phyloP scores from a whole-genome alignment of 78 protist species.

The Dictyostelium purpureum region DNA sequence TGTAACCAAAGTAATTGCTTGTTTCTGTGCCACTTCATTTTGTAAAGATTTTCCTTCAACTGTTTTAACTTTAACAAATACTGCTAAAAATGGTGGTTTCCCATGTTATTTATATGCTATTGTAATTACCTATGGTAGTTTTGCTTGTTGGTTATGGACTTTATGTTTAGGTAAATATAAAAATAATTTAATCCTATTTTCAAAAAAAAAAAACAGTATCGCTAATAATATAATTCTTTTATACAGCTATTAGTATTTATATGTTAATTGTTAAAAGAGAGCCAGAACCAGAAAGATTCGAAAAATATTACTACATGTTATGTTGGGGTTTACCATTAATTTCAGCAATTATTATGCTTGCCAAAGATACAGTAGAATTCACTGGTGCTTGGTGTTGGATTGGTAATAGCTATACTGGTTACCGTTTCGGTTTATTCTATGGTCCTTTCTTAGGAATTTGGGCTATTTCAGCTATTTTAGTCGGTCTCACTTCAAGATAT shows the following conservation, averaged over 20 bases:
- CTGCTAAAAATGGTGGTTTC: neutral
- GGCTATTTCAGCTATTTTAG: slow-evolving; percentile 15
- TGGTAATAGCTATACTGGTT: neutral
- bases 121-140: slow-evolving; percentile 55
- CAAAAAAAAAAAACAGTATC: neutral
- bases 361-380: slow-evolving; percentile 23
- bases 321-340: slow-evolving; percentile 65
- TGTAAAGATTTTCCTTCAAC: slow-evolving; percentile 29
- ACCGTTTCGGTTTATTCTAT: slow-evolving; percentile 43
- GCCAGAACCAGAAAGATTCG: slow-evolving; percentile 51
- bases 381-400: slow-evolving; percentile 77
- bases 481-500: slow-evolving; percentile 33
- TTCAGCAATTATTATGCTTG: slow-evolving; percentile 39
- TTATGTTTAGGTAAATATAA: slow-evolving; percentile 41
- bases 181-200: neutral
- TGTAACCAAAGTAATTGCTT: slow-evolving; percentile 48
- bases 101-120: slow-evolving; percentile 46
- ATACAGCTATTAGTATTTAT: slow-evolving; percentile 46
- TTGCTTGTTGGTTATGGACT: slow-evolving; percentile 69
- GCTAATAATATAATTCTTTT: neutral
- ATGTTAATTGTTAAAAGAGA: slow-evolving; percentile 48
- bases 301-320: slow-evolving; percentile 23
- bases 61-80: slow-evolving; percentile 6
- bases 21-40: slow-evolving; percentile 52
- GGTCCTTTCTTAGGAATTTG: slow-evolving; percentile 47